Base-by-base conservation (phyloP, 495 filamentous ascomycete species). In the Aspergillus nanangensis region DNA sequence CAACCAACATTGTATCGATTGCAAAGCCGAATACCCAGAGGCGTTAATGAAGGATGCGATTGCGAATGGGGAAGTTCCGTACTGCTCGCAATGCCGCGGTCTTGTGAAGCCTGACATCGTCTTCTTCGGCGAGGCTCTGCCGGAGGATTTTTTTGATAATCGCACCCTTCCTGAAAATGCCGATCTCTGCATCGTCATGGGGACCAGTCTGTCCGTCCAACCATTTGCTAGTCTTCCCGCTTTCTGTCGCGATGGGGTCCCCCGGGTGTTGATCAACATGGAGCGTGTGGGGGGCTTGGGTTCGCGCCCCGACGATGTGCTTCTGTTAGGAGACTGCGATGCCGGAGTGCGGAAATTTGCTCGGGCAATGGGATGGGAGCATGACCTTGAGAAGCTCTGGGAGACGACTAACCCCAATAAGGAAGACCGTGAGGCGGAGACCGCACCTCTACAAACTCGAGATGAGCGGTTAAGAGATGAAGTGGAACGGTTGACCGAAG, bases 71-170 rank as follows among this genome's bases (percentile, higher is more conserved):
- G 60, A 81, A 21, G 82, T 94, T 1, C 88, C 93, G 8, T 65
- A 71, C 48, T 96, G 93, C 58, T 40, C 59, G 17, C 53, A 73
- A 21, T 98, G 94, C 60, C 71, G 79, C 17, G 92, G 91, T 0
- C 63, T 95, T 5, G 89, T 97, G 38, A 97, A 98, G 66, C 93
- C 93, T 3, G 92, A 96, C 55, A 97, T 98, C 66, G 90, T 95
- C 3, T 98, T 98, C 68, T 98, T 97, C 56, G 93, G 92, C 36
- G 93, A 98, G 66, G 71, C 80, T 19, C 68, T 98, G 21, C 94
- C 93, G 0, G 61, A 62, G 8, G 56, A 61, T 0, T 98, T 97
- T 62, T 82, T 83, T 53, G 52, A 63, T 3, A 86, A 82, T 47
- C 66, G 70, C 17, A 46, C 55, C 18, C 53, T 85, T 14, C 77